Conservation (phyloP, 2,329 filamentous ascomycete genomes). For the Colletotrichum simmondsii region DNA sequence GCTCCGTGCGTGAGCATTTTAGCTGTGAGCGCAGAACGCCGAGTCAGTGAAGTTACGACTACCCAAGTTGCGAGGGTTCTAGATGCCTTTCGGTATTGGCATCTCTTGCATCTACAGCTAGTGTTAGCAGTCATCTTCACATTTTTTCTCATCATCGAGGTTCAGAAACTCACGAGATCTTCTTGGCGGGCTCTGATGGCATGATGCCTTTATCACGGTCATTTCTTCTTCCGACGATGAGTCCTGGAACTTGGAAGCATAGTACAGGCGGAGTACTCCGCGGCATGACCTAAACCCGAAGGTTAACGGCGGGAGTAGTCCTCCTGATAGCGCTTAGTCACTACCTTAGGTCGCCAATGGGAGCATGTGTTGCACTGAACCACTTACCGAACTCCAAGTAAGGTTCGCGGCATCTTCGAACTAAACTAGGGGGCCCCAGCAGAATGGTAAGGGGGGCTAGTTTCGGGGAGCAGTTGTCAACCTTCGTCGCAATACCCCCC, state of each 20-base stretch:
- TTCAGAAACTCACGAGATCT: too few relatives aligned
- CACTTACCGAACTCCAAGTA: background rate
- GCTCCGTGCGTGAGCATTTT: conserved; percentile 32
- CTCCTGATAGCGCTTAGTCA: background rate
- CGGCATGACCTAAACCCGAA: background rate
- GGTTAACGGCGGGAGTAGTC: background rate
- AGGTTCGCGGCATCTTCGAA: background rate
- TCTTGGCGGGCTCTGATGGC: too few relatives aligned
- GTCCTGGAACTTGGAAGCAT: background rate
- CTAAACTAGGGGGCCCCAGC: background rate
- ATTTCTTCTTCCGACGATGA: background rate
- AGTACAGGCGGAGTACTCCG: background rate
- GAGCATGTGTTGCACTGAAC: too few relatives aligned
- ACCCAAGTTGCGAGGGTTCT: too few relatives aligned
- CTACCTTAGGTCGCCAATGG: background rate
- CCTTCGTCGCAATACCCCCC: background rate
- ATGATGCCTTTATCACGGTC: background rate
- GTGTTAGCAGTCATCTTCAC: too few relatives aligned
- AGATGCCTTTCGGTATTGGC: too few relatives aligned
- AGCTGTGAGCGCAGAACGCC: conserved; percentile 7
- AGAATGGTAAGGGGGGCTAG: background rate
- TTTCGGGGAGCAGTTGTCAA: background rate
- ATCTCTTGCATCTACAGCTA: too few relatives aligned
- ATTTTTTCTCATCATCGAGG: too few relatives aligned
- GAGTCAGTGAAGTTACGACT: too few relatives aligned